Conservation (phyloP, 2,329 filamentous ascomycete genomes). For the Calonectria hawksworthii region DNA sequence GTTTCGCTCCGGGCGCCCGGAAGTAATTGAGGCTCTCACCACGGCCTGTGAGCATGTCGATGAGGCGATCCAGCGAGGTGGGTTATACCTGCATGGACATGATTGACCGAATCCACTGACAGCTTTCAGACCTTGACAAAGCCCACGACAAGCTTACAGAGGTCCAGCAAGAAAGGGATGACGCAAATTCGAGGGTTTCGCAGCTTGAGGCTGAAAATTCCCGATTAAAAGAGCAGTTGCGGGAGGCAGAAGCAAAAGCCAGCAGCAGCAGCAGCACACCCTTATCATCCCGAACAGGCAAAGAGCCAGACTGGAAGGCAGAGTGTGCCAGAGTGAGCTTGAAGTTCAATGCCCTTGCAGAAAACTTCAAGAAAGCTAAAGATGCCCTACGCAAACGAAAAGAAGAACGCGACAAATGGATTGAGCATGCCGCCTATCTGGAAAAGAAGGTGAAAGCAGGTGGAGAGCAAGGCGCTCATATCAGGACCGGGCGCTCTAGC, state of each 20-base stretch:
- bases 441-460: constrained; percentile 59
- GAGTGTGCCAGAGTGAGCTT: constrained; percentile 55
- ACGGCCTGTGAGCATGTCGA: constrained; percentile 57
- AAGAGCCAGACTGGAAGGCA: constrained; percentile 42
- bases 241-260: constrained; percentile 19
- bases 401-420: constrained; percentile 61
- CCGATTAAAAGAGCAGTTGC: constrained; percentile 34
- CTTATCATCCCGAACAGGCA: not conserved
- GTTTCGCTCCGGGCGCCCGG: constrained; percentile 55
- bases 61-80: constrained; percentile 54
- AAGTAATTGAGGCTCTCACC: constrained; percentile 57
- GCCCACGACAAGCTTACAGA: constrained; percentile 57
- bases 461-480: constrained; percentile 54
- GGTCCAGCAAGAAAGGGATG: constrained; percentile 37
- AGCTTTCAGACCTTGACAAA: constrained; percentile 50
- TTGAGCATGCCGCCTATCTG: constrained; percentile 58
- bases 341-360: constrained; percentile 57
- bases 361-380: constrained; percentile 58
- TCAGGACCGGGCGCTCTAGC: constrained; percentile 25
- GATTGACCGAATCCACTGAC: constrained; percentile 31
- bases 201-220: constrained; percentile 38
- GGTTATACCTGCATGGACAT: constrained; percentile 1
- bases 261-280: not conserved
- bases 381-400: constrained; percentile 57
- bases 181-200: constrained; percentile 21